Conservation (phyloP, 495 filamentous ascomycete genomes). For the Penicillium cosmopolitanum region DNA sequence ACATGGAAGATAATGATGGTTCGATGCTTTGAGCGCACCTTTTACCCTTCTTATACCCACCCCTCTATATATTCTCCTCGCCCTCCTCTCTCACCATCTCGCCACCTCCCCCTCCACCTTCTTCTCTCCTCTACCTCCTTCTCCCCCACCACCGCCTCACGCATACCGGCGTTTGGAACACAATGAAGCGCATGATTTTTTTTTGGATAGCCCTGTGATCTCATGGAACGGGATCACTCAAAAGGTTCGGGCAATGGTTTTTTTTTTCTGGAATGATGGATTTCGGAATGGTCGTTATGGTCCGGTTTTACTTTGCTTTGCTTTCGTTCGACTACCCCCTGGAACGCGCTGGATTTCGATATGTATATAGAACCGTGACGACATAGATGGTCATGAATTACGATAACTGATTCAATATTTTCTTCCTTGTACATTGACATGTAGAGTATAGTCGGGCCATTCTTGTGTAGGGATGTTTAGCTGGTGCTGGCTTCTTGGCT, state of each 20-base stretch:
- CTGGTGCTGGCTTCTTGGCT: no score
- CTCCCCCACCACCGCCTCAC: constrained; percentile 8
- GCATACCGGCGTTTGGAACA: not conserved
- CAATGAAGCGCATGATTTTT: constrained; percentile 21
- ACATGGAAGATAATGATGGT: constrained; percentile 27
- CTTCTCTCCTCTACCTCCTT: not conserved
- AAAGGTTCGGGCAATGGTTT: not conserved
- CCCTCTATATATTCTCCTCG: not conserved
- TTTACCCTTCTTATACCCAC: not conserved
- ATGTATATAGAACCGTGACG: constrained; percentile 2
- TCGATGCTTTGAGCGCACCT: constrained; percentile 14
- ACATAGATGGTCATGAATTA: constrained; percentile 16
- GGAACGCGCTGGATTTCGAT: constrained; percentile 6
- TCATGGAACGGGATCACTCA: not conserved
- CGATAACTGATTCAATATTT: not conserved
- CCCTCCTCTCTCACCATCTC: not conserved
- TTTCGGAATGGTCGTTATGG: not conserved
- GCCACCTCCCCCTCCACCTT: not conserved
- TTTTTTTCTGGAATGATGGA: constrained; percentile 3
- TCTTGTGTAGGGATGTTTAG: no score
- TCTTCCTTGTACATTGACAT: not conserved
- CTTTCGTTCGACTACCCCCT: not conserved
- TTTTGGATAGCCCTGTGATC: not conserved
- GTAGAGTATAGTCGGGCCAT: not conserved
- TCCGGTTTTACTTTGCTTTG: not conserved